Conservation (phyloP, 106 monocot genomes). For the Acorus calamus region DNA sequence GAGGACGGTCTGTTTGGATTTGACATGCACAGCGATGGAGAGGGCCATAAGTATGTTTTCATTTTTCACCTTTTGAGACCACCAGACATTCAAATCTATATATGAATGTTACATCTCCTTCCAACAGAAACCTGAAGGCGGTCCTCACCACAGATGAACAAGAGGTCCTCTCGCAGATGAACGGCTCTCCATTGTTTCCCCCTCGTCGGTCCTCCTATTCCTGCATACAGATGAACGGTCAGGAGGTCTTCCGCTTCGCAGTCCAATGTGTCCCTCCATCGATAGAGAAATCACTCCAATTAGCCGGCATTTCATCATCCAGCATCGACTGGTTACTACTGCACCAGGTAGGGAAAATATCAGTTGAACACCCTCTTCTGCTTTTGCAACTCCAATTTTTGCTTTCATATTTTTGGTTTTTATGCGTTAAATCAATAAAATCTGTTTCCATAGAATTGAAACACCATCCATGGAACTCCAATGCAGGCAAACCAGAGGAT, state of each 20-base stretch:
- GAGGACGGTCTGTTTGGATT: constrained; percentile 91
- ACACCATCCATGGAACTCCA: background rate
- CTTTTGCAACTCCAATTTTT: no score
- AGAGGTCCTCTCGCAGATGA: constrained; percentile 24
- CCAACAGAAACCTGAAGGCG: constrained; percentile 56
- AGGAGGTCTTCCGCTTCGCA: constrained; percentile 97
- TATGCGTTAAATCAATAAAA: no score
- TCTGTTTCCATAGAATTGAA: no score
- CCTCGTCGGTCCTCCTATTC: constrained; percentile 63
- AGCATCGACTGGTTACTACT: constrained; percentile 83
- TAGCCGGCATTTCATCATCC: constrained; percentile 53
- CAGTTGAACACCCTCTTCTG: no score
- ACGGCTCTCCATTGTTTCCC: constrained; percentile 48
- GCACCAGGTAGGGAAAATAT: constrained; percentile 54
- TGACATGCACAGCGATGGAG: constrained; percentile 78
- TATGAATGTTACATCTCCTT: no score
- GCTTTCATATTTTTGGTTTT: no score
- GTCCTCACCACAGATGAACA: constrained; percentile 13
- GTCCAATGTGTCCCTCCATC: constrained; percentile 71
- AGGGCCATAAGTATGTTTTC: constrained; percentile 53
- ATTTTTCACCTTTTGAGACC: no score
- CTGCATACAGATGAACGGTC: constrained; percentile 89
- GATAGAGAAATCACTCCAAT: constrained; percentile 49
- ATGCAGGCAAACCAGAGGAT: constrained; percentile 83
- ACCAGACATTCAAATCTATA: no score